Base-by-base conservation (phyloP, 2,329 filamentous ascomycete species). In the Hymenoscyphus infarciens region DNA sequence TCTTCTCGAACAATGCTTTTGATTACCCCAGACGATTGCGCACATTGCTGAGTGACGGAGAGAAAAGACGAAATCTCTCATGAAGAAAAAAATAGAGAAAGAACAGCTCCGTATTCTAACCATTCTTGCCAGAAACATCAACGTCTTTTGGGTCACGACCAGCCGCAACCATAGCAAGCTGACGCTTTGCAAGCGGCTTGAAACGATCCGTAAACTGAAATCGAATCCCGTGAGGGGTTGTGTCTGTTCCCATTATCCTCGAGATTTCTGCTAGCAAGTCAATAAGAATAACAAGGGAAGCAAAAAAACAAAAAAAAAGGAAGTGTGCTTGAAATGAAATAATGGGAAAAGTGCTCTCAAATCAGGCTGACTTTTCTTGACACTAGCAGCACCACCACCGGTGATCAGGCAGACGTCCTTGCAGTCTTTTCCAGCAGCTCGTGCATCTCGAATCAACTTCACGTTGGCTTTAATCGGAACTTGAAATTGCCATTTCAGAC, bases 121-220 rank as follows among this genome's bases (percentile, higher is more conserved):
- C 35, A 35, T 35, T 35, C 35, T 57, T 62, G 38, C 31, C 25
- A 45, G 25, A 63, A 63, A 73, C 38, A 53, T 66, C 63, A 22
- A 69, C 55, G 33, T 69, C 63, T 39, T 69, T 69, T 7, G 83
- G 80, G 68, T 82, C 77, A 35, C 77, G 73, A 25, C 80, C 81
- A 0, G 73, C 72, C n/a, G 74, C 74, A 15, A 79, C 77, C 5
- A 80, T 79, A 1, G 75, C 70, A 49, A 78, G 75, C 45, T 87
- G 79, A 1, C 73, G 74, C 39, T 82, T 78, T 55, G 80, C 83
- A 25, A 84, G 77, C 38, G 77, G 77, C 72, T 83, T 85, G 74
- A 86, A 53, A 13, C 65, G 52, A 60, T 66, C 67, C 13, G 35
- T 56, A 57, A 70, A 66, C 29, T 72, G 69, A 53, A 67, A 66